phyloP scores from a whole-genome alignment of 1,284 basidiomycete genomes.

The Heliocybe sulcata region DNA sequence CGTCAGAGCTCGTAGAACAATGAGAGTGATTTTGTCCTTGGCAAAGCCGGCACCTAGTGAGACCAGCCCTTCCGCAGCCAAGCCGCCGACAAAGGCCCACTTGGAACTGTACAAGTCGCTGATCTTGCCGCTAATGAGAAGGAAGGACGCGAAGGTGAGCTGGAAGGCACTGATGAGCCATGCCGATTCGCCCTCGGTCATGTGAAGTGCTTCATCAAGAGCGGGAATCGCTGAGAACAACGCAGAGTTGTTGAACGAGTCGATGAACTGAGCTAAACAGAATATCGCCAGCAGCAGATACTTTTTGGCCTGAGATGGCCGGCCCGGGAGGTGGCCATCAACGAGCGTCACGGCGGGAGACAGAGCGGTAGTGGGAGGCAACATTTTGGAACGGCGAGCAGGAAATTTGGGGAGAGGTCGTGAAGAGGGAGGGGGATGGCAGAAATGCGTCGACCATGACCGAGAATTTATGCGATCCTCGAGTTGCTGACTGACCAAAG shows the following conservation, averaged over 20 bases:
- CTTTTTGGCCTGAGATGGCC: slow-evolving; percentile 1
- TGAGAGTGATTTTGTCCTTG: slow-evolving; percentile 29
- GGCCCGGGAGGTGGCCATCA: not conserved
- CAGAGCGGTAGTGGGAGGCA: not conserved
- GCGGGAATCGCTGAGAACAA: slow-evolving; percentile 19
- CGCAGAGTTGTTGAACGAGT: slow-evolving; percentile 18
- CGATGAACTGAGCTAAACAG: slow-evolving; percentile 17
- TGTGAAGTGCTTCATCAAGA: slow-evolving; percentile 16
- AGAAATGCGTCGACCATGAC: not conserved
- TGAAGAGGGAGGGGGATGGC: not conserved
- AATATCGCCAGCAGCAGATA: slow-evolving; percentile 13
- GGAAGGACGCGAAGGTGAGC: slow-evolving; percentile 34
- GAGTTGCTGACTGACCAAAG: slow-evolving; percentile 1
- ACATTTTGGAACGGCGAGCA: not conserved
- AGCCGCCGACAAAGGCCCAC: slow-evolving; percentile 21
- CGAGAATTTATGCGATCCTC: not conserved
- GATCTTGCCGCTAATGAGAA: slow-evolving; percentile 27
- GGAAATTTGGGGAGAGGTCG: not conserved
- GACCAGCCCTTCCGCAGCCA: slow-evolving; percentile 26
- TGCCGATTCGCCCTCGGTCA: slow-evolving; percentile 17
- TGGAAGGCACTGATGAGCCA: slow-evolving; percentile 35
- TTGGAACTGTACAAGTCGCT: slow-evolving; percentile 26
- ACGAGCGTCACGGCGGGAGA: slow-evolving; percentile 4
- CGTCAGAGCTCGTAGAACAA: slow-evolving; percentile 34
- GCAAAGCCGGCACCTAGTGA: slow-evolving; percentile 34